Evolutionary conservation across 306 rosid genomes (phyloP).

Genomic region (Echinosophora koreensis): DNA sequence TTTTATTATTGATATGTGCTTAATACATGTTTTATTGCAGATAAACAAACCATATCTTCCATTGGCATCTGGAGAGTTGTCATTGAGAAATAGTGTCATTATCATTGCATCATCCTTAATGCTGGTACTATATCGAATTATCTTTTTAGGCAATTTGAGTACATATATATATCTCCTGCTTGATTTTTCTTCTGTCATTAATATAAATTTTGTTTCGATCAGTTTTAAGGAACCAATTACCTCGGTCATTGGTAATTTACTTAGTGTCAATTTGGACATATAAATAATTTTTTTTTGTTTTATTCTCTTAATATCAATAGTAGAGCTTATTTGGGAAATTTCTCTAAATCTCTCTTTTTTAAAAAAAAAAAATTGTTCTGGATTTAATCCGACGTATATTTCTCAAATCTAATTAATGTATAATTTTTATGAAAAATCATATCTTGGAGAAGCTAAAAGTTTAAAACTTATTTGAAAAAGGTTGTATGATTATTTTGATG

Average conservation of each 20-base stretch:
- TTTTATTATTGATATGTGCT: no score
- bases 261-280: background rate
- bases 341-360: no score
- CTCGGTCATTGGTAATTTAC: background rate
- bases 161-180: background rate
- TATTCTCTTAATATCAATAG: background rate
- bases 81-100: background rate
- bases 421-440: no score
- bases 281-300: background rate
- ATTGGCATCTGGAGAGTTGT: background rate
- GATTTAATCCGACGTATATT: no score
- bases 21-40: background rate
- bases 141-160: background rate
- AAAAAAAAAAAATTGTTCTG: no score
- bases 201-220: background rate
- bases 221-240: background rate
- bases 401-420: no score
- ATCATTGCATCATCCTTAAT: background rate
- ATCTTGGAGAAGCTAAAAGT: no score
- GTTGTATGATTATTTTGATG: no score
- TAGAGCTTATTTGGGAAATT: no score
- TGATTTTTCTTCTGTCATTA: no score
- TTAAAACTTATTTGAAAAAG: no score
- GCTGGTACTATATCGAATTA: background rate
- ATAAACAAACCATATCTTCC: background rate